Evolutionary conservation across 2,329 filamentous ascomycete species (phyloP), one percentile per base, ranked within the genome.

Genomic region (Penicillium sumatraense): DNA sequence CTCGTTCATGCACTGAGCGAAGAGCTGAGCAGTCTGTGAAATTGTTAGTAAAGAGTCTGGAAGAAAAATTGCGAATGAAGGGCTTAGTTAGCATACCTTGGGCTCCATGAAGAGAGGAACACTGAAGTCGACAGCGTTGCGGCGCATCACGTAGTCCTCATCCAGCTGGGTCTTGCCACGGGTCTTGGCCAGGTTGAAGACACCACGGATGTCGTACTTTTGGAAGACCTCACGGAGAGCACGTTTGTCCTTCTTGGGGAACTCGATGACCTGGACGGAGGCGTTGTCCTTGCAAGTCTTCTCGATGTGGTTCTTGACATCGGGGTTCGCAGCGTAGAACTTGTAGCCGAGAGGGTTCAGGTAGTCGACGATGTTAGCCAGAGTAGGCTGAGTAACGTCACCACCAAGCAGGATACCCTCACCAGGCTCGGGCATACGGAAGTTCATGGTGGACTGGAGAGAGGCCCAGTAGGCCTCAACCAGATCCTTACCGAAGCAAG

Each of bases 51-150:
- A 62, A 63, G 52, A 44, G n/a, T n/a, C n/a, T 23, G 31, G 40
- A 52, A 42, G 16, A 20, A 20, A 38, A 33, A n/a, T n/a, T 16
- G 4, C 5, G 10, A 33, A 23, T 52, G 13, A 11, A 18, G 23
- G n/a, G 35, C 26, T 10, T 26, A 14, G 21, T 18, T 20, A 63
- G 75, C 86, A 80, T 81, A 96, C 92, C 88, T 95, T 93, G 51
- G 93, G 91, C 81, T 98, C 93, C 93, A 97, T 97, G 77, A 99
- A 98, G 53, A 99, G 82, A 46, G 95, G 95, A 27, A 98, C 92
- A 66, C 93, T 93, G 75, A 99, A 99, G 79, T 99, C 95, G 53
- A 99, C 95, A 24, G 95, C 95, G 72, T 99, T 99, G 73, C 95
- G 87, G 70, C 95, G 87, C 93, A 98, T 98, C 54, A 99, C 92